Base-by-base conservation (phyloP, 306 rosid genomes). In the Lupinus albus region DNA sequence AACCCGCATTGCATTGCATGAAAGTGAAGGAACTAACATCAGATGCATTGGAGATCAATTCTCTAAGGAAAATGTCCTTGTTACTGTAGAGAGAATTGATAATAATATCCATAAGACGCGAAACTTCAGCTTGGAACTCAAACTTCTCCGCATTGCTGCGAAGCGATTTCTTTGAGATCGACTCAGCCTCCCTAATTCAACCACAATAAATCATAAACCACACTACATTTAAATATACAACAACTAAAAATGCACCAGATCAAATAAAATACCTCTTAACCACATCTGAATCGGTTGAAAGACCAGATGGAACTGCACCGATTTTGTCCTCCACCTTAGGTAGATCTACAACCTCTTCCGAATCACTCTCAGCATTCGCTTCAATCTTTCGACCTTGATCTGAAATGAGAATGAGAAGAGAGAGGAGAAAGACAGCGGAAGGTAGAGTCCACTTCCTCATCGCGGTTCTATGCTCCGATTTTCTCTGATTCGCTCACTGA, bases 51-150 rank as follows among this genome's bases (percentile, higher is more conserved):
- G 99, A 94, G 81, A 94, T 94, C 83, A 94, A 76, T 76, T 94
- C 99, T 68, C 99, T 88, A 25, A 94, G 89, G 91, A 94, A 94
- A 71, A 94, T 94, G 73, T 94, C 99, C 61, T 94, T 94, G 90
- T 94, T 94, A 70, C 99, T 94, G 20, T 94, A 94, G 3, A 94
- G 90, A 6, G 99, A 94, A 76, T 94, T 89, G 79, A 94, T 94
- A 67, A 94, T 79, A 66, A 94, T 94, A 82, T 94, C 99, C 99
- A 94, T 94, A 44, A 94, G 96, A 75, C 99, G 85, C n/a, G 99
- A 90, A 53, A 94, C 99, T 86, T 94, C 99, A 1, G 99, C 99
- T 86, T 94, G 99, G 79, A 94, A 94, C 88, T 90, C 92, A 73
- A 85, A 94, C 79, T 88, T 86, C 90, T 94, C 91, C 60, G 91